Percentiles rank a stretch among this genome's conserved stretches.
Conservation (phyloP, 2,329 filamentous ascomycete species). For the Capronia epimyces region DNA sequence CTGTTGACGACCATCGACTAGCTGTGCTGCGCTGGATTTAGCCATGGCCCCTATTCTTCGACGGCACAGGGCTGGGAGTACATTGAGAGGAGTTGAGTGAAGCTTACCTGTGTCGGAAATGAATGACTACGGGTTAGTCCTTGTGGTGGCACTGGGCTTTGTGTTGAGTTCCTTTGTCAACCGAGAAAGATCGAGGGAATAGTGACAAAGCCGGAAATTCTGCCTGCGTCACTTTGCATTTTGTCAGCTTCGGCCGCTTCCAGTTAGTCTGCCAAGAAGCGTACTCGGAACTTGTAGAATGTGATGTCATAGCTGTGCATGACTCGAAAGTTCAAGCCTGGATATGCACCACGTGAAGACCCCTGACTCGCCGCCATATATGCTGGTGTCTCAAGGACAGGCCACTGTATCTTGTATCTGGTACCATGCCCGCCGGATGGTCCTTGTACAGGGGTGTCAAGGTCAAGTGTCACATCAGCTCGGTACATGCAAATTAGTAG, state of each 20-base stretch:
- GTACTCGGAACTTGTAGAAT: too few species aligned
- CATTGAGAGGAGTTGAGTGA: background rate
- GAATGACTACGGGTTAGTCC: conserved; percentile 18
- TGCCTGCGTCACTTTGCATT: conserved; percentile 20
- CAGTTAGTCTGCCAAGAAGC: background rate
- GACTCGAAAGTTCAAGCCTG: background rate
- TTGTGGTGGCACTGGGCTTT: conserved; percentile 13
- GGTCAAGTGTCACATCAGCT: too few species aligned
- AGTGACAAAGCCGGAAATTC: background rate
- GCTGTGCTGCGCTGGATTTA: conserved; percentile 15
- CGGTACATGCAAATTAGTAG: too few species aligned
- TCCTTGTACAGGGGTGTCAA: too few species aligned
- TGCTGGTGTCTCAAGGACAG: too few species aligned
- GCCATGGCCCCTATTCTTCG: conserved; percentile 12
- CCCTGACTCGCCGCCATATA: background rate
- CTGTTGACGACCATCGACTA: background rate
- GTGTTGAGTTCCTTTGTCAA: conserved; percentile 11
- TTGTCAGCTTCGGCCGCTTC: background rate
- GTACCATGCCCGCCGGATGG: too few species aligned
- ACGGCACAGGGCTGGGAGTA: background rate
- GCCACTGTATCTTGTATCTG: too few species aligned
- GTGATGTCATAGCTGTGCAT: too few species aligned
- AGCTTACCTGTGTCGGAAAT: conserved; percentile 11
- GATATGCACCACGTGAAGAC: background rate
- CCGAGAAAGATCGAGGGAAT: background rate